Base-by-base conservation (phyloP, 306 rosid species). In the Biancaea sappan region DNA sequence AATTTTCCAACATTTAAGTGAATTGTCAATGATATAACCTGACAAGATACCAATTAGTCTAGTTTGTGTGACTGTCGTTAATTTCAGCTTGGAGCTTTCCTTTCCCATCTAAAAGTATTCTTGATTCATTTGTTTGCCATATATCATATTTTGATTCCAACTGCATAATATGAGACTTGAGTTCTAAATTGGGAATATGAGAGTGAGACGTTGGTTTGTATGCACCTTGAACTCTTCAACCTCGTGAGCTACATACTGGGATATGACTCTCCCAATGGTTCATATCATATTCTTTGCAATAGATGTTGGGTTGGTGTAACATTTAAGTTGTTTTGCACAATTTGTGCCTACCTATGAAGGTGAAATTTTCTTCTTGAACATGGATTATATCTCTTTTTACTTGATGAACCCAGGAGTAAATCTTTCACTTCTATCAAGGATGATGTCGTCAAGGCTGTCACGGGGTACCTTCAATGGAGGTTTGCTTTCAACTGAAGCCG, bases 401-500 rank as follows among this genome's bases (percentile, higher is more conserved):
- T 72, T 66, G 41, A 51, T 80, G 58, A 73, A 80, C 73, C 63
- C 81, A 92, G 98, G 98, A 75, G 92, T 90, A 67, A 92, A 92
- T 78, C 86, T 92, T 65, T 88, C 96, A 21, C 94, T 92, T 59
- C 90, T 92, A 25, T 90, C 98, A 60, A 86, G 88, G 44, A 83
- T 86, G 66, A 92, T 92, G 96, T 90, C 96, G 0, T 88, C 98
- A 0, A 81, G 96, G 85, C 94, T 92, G 81, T 85, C 98, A 4
- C 81, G 82, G 2, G 96, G 98, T 61, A 92, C 98, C 15, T 90
- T 54, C 68, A 92, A 93, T 38, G 96, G 98, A 1, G 98, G 96
- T 24, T 66, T 93, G 77, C 86, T 93, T 41, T 88, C 96, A 8
- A 93, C 96, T 1, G 95, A 93, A 80, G 98, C 98, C 0, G 98